These are phyloP conservation scores for Naematelia encephala DNA, from an alignment of 768 basidiomycete species.

Conservation along the genomic window DNA sequence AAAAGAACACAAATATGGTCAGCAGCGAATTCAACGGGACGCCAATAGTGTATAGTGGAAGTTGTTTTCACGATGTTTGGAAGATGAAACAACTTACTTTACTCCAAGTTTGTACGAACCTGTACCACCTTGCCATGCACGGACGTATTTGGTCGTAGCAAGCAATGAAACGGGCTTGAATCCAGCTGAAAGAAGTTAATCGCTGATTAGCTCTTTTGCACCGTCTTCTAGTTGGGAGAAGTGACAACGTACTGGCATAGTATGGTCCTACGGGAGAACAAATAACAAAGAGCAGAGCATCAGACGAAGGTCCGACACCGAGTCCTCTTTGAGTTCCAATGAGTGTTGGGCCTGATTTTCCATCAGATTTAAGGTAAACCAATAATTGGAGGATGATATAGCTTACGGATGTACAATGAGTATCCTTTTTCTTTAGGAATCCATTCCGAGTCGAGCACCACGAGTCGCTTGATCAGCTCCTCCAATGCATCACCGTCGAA, in stretches of 20 bases:
- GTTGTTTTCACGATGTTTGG: too few relatives aligned
- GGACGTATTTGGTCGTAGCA: conserved; percentile 76
- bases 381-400: conserved; percentile 54
- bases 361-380: background rate
- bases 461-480: conserved; percentile 78
- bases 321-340: conserved; percentile 68
- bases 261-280: conserved; percentile 66
- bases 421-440: conserved; percentile 83
- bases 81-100: conserved; percentile 41
- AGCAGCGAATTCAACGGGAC: too few relatives aligned
- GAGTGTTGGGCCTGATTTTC: conserved; percentile 44
- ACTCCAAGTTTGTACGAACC: conserved; percentile 78
- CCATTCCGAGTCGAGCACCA: conserved; percentile 81
- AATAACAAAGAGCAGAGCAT: conserved; percentile 83
- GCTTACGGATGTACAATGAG: conserved; percentile 86
- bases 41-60: too few relatives aligned
- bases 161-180: conserved; percentile 89
- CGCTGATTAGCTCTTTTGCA: background rate
- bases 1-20: background rate
- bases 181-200: conserved; percentile 53
- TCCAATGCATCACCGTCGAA: conserved; percentile 74
- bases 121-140: conserved; percentile 86
- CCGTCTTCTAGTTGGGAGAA: background rate
- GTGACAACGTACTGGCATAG: conserved; percentile 53
- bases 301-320: conserved; percentile 68